phyloP scores from a whole-genome alignment of 78 protist species.

The Pelomyxa schiedti region DNA sequence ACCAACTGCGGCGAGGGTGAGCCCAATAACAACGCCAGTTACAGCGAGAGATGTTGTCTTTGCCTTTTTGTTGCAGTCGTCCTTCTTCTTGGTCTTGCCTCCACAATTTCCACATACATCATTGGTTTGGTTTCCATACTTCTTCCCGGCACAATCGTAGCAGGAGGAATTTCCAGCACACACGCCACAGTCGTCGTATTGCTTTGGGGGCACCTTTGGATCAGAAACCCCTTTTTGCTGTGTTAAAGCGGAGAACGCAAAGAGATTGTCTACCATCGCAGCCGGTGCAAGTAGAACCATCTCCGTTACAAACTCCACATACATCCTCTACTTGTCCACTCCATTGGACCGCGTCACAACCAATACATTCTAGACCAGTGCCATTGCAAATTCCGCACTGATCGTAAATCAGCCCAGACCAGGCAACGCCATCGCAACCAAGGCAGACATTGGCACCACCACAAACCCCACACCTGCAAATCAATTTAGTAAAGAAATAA shows the following conservation, averaged over 20 bases:
- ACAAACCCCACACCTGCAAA: background rate
- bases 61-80: background rate
- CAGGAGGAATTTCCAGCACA: conserved; percentile 30
- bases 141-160: conserved; percentile 29
- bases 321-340: background rate
- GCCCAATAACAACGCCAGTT: background rate
- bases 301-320: conserved; percentile 28
- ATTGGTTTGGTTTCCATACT: background rate
- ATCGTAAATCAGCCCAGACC: background rate
- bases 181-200: conserved; percentile 17
- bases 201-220: background rate
- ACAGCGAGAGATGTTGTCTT: background rate
- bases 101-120: conserved; percentile 56
- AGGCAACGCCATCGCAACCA: background rate
- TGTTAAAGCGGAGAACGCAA: too few relatives aligned
- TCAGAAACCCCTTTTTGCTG: background rate
- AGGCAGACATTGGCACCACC: background rate
- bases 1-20: background rate
- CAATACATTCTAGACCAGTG: background rate
- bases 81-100: conserved; percentile 16
- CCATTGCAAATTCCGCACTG: background rate
- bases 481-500: too few relatives aligned
- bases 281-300: conserved; percentile 9
- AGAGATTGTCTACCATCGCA: conserved; percentile 15
- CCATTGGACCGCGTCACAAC: background rate